phyloP scores from a whole-genome alignment of 2,329 filamentous ascomycete species.

The Ceratocystis ficicola region DNA sequence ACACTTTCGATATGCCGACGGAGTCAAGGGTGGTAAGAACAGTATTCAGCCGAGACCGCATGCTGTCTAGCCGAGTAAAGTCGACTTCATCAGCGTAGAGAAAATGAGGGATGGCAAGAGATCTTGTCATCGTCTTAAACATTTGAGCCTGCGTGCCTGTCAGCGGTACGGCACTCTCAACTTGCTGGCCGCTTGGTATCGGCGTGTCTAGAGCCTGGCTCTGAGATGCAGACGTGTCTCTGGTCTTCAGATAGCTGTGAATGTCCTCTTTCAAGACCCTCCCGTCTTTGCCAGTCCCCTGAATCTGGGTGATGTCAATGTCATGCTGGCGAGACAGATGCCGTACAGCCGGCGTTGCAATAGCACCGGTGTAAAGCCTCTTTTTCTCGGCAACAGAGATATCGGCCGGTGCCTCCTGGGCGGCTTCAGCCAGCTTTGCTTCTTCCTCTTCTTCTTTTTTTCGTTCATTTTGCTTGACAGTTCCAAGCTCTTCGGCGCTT shows the following conservation, averaged over 20 bases:
- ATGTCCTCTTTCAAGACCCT: constrained; percentile 90
- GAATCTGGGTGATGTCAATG: constrained; percentile 64
- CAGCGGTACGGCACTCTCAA: constrained; percentile 57
- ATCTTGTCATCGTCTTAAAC: constrained; percentile 96
- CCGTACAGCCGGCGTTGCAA: constrained; percentile 86
- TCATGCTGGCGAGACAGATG: constrained; percentile 71
- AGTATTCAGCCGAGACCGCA: constrained; percentile 64
- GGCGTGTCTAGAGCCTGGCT: constrained; percentile 27
- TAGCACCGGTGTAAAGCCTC: constrained; percentile 54
- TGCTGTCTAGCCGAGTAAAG: constrained; percentile 58
- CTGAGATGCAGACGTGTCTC: constrained; percentile 29
- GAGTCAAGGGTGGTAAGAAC: constrained; percentile 34
- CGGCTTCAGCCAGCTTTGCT: constrained; percentile 6
- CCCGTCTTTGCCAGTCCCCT: constrained; percentile 81
- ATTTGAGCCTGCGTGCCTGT: constrained; percentile 77
- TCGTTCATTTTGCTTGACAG: background rate
- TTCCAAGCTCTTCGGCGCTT: constrained; percentile 36
- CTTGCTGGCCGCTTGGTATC: constrained; percentile 37
- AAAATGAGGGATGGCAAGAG: constrained; percentile 85
- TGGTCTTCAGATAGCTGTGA: constrained; percentile 51
- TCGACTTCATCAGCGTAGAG: constrained; percentile 86
- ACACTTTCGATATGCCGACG: constrained; percentile 54
- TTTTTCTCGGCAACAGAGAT: constrained; percentile 11
- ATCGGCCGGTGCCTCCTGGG: constrained; percentile 29
- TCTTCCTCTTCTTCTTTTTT: constrained; percentile 6